Percentiles rank a stretch among this genome's conserved stretches.
phyloP scores from a whole-genome alignment of 1,284 basidiomycete species.

The Marasmius sp. region DNA sequence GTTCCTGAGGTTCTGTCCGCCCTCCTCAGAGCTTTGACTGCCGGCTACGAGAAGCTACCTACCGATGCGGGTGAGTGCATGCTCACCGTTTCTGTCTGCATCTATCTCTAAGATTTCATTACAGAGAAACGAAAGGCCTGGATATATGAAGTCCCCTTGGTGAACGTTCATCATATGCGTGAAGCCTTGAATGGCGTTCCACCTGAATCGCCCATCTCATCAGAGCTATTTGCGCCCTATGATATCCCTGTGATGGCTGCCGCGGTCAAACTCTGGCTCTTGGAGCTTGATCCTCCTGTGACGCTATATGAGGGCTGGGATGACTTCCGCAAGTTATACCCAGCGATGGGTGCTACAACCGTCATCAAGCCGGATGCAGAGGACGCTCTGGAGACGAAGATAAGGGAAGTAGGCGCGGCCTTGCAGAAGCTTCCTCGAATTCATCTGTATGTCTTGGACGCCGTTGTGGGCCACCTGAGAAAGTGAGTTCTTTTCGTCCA shows the following conservation, averaged over 20 bases:
- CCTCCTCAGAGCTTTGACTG: slow-evolving; percentile 63
- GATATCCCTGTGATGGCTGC: slow-evolving; percentile 87
- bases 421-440: slow-evolving; percentile 77
- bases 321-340: slow-evolving; percentile 82
- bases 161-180: slow-evolving; percentile 80
- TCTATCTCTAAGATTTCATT: slow-evolving; percentile 8
- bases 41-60: slow-evolving; percentile 63
- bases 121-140: slow-evolving; percentile 85
- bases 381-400: slow-evolving; percentile 57
- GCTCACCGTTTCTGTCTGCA: not conserved
- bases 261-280: slow-evolving; percentile 81
- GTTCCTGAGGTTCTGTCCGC: slow-evolving; percentile 78
- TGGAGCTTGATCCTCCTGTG: slow-evolving; percentile 85
- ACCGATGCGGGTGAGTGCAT: slow-evolving; percentile 60
- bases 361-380: slow-evolving; percentile 61
- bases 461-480: slow-evolving; percentile 76
- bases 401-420: slow-evolving; percentile 68
- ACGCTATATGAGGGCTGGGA: slow-evolving; percentile 89
- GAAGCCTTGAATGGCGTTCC: slow-evolving; percentile 77
- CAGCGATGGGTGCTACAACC: slow-evolving; percentile 36
- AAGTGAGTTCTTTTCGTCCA: slow-evolving; percentile 45
- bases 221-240: slow-evolving; percentile 66
- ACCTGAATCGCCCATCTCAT: slow-evolving; percentile 60
- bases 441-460: slow-evolving; percentile 83
- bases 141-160: slow-evolving; percentile 90